Evolutionary conservation across 176 grass and related monocot species (phyloP).

Genomic region (Musa acuminata): DNA sequence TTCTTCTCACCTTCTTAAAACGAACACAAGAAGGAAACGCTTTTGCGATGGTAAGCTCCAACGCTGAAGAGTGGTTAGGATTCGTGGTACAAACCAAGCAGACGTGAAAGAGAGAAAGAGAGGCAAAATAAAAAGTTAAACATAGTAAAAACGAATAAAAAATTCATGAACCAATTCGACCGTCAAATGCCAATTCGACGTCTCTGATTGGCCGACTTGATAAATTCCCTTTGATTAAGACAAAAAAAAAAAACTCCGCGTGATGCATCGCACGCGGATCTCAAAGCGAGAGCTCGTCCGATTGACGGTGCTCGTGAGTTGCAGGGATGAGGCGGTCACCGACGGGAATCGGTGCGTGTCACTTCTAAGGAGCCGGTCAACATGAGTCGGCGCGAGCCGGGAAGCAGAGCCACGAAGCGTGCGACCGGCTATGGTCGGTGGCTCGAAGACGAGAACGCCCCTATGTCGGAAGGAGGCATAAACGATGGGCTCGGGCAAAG

Average conservation of each 20-base stretch:
- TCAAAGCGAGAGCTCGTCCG: background rate
- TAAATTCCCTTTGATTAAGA: background rate
- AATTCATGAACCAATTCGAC: background rate
- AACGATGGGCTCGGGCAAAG: no score
- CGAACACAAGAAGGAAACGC: conserved; percentile 25
- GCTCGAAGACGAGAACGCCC: no score
- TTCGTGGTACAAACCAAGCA: conserved; percentile 28
- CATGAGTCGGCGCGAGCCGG: background rate
- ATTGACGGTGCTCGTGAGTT: background rate
- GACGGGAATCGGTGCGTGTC: background rate
- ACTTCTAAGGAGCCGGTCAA: background rate
- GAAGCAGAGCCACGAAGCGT: no score
- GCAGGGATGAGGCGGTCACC: no score
- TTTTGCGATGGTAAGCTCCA: conserved; percentile 7
- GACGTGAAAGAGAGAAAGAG: background rate
- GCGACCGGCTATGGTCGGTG: no score
- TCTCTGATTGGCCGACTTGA: background rate
- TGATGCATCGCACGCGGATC: background rate
- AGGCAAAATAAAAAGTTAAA: background rate
- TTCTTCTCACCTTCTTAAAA: conserved; percentile 28
- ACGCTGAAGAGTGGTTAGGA: conserved; percentile 21
- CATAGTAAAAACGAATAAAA: background rate
- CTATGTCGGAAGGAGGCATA: no score
- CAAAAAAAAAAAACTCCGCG: background rate
- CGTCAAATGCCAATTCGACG: background rate